These are phyloP conservation scores for Morella rubra DNA, from an alignment of 306 rosid genomes.

Conservation along the genomic window DNA sequence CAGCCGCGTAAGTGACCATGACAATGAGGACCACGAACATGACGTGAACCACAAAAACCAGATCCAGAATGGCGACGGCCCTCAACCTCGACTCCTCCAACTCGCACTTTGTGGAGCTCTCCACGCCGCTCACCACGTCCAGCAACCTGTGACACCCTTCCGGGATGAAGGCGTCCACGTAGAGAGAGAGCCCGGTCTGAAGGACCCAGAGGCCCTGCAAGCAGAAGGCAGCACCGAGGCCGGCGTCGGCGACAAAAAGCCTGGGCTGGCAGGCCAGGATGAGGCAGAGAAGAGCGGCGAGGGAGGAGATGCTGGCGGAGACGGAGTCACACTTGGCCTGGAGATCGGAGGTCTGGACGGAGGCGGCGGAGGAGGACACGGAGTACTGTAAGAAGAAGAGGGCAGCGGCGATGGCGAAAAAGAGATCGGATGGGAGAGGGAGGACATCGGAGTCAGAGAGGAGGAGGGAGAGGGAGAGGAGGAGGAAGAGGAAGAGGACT, in stretches of 20 bases:
- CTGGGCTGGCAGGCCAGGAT: constrained; percentile 60
- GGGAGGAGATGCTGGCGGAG: constrained; percentile 49
- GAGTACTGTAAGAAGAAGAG: constrained; percentile 65
- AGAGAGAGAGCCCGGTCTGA: constrained; percentile 80
- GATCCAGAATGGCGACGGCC: constrained; percentile 78
- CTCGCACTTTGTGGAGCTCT: constrained; percentile 90
- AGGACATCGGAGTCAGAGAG: constrained; percentile 55
- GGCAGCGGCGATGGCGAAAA: constrained; percentile 60
- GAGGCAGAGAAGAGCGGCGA: constrained; percentile 48
- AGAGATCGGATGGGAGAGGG: constrained; percentile 60
- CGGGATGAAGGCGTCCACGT: constrained; percentile 83
- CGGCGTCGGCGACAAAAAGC: constrained; percentile 68
- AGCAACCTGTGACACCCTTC: constrained; percentile 89
- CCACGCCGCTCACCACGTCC: constrained; percentile 68
- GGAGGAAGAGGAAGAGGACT: constrained; percentile 59
- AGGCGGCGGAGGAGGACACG: constrained; percentile 47
- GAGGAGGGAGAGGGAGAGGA: constrained; percentile 57
- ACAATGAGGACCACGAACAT: constrained; percentile 57
- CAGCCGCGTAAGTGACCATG: constrained; percentile 45
- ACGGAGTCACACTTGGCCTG: constrained; percentile 76
- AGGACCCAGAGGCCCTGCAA: constrained; percentile 81
- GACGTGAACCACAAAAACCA: constrained; percentile 60
- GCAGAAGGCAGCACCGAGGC: constrained; percentile 53
- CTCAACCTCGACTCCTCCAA: constrained; percentile 74
- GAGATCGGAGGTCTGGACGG: constrained; percentile 68